Evolutionary conservation across 345 rosid species (phyloP).

Genomic region (Salix viminalis): DNA sequence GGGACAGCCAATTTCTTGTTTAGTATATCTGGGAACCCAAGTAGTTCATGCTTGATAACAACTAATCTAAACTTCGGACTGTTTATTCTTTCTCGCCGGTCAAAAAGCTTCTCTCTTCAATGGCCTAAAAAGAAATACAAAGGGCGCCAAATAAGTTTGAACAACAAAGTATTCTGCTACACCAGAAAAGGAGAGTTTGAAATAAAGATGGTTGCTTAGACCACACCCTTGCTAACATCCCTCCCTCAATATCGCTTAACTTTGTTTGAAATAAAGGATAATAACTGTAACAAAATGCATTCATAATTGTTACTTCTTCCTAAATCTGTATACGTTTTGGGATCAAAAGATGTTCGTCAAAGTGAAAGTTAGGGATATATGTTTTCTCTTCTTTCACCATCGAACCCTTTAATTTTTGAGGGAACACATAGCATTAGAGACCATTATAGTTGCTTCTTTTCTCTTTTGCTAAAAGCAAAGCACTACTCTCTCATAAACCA

Average conservation of each 20-base stretch:
- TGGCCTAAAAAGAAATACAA: slow-evolving; percentile 57
- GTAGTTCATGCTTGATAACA: neutral
- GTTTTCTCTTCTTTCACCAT: slow-evolving; percentile 43
- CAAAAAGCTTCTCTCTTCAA: slow-evolving; percentile 53
- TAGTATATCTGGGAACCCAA: neutral
- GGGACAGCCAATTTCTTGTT: neutral
- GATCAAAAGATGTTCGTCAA: slow-evolving; percentile 27
- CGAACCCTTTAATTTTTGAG: slow-evolving; percentile 27
- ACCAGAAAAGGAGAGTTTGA: slow-evolving; percentile 50
- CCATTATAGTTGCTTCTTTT: slow-evolving; percentile 7
- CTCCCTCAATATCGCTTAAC: slow-evolving; percentile 19
- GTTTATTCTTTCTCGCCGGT: slow-evolving; percentile 39
- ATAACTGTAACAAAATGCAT: slow-evolving; percentile 28
- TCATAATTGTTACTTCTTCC: slow-evolving; percentile 19
- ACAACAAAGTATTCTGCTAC: slow-evolving; percentile 37
- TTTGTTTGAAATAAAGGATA: slow-evolving; percentile 9
- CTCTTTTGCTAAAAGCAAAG: slow-evolving; percentile 49
- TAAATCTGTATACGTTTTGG: slow-evolving; percentile 7
- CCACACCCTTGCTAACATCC: slow-evolving; percentile 24
- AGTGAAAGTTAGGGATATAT: slow-evolving; percentile 26
- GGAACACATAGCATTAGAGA: slow-evolving; percentile 27
- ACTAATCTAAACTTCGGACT: slow-evolving; percentile 28
- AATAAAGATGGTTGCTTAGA: slow-evolving; percentile 32
- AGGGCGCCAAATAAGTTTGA: slow-evolving; percentile 41
- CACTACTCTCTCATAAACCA: slow-evolving; percentile 38